Base-by-base conservation (phyloP, 2,329 filamentous ascomycete species). In the Pseudogymnoascus sp. region DNA sequence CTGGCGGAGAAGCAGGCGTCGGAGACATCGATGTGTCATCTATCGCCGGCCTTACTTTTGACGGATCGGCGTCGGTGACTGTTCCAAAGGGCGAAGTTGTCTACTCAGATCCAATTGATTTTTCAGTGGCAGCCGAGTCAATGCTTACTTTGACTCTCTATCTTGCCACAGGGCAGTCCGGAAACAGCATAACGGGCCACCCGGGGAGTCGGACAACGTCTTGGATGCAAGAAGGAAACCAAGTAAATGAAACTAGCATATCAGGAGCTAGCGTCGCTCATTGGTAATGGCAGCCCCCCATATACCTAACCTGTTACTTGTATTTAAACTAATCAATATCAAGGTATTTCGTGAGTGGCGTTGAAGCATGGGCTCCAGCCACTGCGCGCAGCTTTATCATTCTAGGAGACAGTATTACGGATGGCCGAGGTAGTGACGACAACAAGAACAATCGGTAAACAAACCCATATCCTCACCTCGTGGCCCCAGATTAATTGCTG, bases 331-430 rank as follows among this genome's bases (percentile, higher is more conserved):
- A 55, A 55, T 33, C 6, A 21, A 72, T 17, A 35, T 66, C 70
- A 64, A 76, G 81, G 80, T 88, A 85, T 71, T 88, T 86, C 63
- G 70, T 87, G 58, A 83, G 78, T 51, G 81, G 79, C 0, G 74
- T 88, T 10, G 85, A 88, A 70, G 84, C 79, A 2, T 82, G 78
- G 76, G 75, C 76, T 0, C 78, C 81, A 0, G 71, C 66, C 2
- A 64, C 76, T 27, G 69, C 76, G 8, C 70, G 78, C 62, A 76
- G 79, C 3, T 74, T 86, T 39, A 73, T 81, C 10, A 78, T 88
- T 48, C 74, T 91, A 44, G 81, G 84, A 1, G 81, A 91, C 66
- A 86, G 83, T 67, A 87, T 89, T 68, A 88, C 86, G 0, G 86
- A 89, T 66, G 86, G 86, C 1, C 78, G 84, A 25, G 84, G 84